Evolutionary conservation across 805 yeast species (phyloP).

Genomic region (Ogataea haglerorum): DNA sequence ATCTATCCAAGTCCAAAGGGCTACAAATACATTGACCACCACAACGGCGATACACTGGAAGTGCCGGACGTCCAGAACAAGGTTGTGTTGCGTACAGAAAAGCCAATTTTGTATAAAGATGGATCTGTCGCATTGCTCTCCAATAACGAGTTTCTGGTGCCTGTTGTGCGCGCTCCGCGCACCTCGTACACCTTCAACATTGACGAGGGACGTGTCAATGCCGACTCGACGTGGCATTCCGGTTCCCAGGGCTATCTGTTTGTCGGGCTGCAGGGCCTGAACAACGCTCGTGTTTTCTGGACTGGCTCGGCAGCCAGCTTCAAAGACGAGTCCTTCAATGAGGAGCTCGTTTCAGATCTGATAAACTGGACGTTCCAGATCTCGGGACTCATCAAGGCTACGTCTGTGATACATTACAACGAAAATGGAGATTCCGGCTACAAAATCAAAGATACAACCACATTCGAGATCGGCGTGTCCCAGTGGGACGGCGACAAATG

Average conservation of each 20-base stretch:
- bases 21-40: conserved; percentile 62
- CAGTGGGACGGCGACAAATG: conserved; percentile 52
- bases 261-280: conserved; percentile 75
- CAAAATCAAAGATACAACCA: conserved; percentile 70
- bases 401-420: conserved; percentile 52
- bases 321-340: conserved; percentile 34
- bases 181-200: conserved; percentile 57
- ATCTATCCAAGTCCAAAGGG: conserved; percentile 79
- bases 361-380: conserved; percentile 74
- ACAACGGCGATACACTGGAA: conserved; percentile 34
- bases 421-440: conserved; percentile 40
- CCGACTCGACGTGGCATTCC: conserved; percentile 62
- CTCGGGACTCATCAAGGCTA: conserved; percentile 57
- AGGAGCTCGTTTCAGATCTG: conserved; percentile 42
- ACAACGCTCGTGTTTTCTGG: conserved; percentile 80
- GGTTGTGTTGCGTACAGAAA: conserved; percentile 18
- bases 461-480: conserved; percentile 50
- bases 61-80: conserved; percentile 33
- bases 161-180: conserved; percentile 62
- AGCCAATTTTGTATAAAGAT: conserved; percentile 22
- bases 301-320: conserved; percentile 65
- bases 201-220: conserved; percentile 36
- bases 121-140: conserved; percentile 71
- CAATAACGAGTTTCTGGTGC: conserved; percentile 66
- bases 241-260: conserved; percentile 77